Evolutionary conservation across 345 rosid species (phyloP).

Genomic region (Arabis alpina): DNA sequence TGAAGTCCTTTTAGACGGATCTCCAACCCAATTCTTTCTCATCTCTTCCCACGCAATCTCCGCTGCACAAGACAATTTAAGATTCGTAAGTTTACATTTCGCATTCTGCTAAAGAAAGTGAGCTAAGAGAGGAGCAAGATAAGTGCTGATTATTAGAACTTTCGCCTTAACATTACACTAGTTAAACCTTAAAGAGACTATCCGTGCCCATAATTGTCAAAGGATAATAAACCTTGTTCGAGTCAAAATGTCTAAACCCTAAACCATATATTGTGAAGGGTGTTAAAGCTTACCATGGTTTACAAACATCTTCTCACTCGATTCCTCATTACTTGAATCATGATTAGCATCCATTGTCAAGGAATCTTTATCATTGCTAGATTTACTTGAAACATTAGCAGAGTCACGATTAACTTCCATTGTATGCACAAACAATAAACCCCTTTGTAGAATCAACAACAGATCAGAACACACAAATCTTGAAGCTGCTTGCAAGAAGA

Average conservation of each 20-base stretch:
- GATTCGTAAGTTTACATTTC: not conserved
- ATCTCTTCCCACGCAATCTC: conserved; percentile 47
- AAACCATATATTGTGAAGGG: not conserved
- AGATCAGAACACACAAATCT: not conserved
- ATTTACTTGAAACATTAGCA: conserved; percentile 20
- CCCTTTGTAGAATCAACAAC: conserved; percentile 11
- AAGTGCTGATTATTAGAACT: not conserved
- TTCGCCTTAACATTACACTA: conserved; percentile 1
- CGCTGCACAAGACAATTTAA: conserved; percentile 26
- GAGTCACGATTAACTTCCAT: conserved; percentile 39
- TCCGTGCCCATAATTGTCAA: not conserved
- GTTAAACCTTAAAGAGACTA: not conserved
- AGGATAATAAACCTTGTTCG: not conserved
- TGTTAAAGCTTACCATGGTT: conserved; percentile 37
- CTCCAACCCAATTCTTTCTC: conserved; percentile 48
- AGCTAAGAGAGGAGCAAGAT: conserved; percentile 14
- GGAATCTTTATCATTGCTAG: conserved; percentile 12
- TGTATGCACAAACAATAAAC: not conserved
- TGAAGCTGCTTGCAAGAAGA: conserved; percentile 14
- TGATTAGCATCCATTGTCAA: not conserved
- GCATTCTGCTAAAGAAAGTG: conserved; percentile 1
- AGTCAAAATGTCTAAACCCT: not conserved
- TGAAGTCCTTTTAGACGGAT: conserved; percentile 37
- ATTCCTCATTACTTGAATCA: conserved; percentile 30
- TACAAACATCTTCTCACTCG: conserved; percentile 30